These are phyloP conservation scores for Pythium scleroteichum DNA, from an alignment of 352 stramenopile genomes.

Conservation along the genomic window DNA sequence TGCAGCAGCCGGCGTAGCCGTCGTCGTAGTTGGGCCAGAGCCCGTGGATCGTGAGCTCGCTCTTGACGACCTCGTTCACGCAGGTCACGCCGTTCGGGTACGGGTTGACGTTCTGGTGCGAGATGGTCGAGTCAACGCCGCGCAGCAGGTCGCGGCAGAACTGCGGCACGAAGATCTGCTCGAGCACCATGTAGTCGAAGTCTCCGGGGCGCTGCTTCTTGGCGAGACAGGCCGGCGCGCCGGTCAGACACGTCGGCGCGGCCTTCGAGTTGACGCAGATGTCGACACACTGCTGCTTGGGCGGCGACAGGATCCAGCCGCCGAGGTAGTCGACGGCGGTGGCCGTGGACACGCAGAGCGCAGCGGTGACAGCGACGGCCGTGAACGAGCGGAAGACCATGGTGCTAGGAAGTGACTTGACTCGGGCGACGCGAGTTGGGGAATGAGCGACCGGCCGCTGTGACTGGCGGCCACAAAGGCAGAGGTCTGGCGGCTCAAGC, in stretches of 20 bases:
- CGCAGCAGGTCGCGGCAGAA: slow-evolving; percentile 76
- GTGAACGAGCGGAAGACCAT: slow-evolving; percentile 26
- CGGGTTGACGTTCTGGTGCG: slow-evolving; percentile 74
- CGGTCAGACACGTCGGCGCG: slow-evolving; percentile 50
- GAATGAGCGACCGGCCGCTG: slow-evolving; percentile 3
- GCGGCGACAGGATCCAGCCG: slow-evolving; percentile 47
- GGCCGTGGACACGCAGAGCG: slow-evolving; percentile 17
- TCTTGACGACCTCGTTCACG: slow-evolving; percentile 39
- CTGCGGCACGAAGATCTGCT: slow-evolving; percentile 80
- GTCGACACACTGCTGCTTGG: slow-evolving; percentile 58
- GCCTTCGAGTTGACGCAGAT: slow-evolving; percentile 70
- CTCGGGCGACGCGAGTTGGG: slow-evolving; percentile 19
- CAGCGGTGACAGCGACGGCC: slow-evolving; percentile 5
- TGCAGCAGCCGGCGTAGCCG: slow-evolving; percentile 72
- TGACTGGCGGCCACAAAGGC: background rate
- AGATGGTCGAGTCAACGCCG: slow-evolving; percentile 73
- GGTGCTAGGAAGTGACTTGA: slow-evolving; percentile 3
- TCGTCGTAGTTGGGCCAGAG: slow-evolving; percentile 81
- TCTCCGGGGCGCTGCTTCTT: slow-evolving; percentile 66
- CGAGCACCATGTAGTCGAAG: slow-evolving; percentile 77
- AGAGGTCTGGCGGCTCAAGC: background rate
- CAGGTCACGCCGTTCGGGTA: slow-evolving; percentile 63
- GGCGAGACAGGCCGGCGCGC: slow-evolving; percentile 44
- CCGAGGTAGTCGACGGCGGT: slow-evolving; percentile 57
- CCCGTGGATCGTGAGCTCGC: slow-evolving; percentile 71